phyloP scores from a whole-genome alignment of 2,329 filamentous ascomycete genomes.

The Basipetospora chlamydospora region DNA sequence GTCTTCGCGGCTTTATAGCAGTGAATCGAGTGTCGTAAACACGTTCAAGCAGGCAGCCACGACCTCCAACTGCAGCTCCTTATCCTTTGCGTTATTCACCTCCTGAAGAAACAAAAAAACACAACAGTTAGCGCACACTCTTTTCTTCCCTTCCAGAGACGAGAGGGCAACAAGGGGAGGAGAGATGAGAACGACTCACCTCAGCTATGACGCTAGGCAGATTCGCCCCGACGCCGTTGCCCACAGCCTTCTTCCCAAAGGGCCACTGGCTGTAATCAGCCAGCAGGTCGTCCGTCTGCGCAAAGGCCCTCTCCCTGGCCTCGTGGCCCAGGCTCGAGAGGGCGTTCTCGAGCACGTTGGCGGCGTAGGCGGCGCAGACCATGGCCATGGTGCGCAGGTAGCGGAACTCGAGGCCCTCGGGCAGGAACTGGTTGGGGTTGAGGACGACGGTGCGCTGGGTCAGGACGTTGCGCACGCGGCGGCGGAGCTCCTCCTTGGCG shows the following conservation, averaged over 20 bases:
- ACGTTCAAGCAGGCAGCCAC: conserved; percentile 94
- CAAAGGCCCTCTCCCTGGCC: conserved; percentile 83
- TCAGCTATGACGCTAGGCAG: conserved; percentile 75
- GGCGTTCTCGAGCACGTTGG: conserved; percentile 97
- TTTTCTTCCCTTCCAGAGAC: not conserved
- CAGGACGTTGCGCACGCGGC: conserved; percentile 80
- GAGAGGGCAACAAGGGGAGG: not conserved
- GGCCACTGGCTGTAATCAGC: conserved; percentile 97
- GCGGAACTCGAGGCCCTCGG: conserved; percentile 87
- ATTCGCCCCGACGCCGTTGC: conserved; percentile 79
- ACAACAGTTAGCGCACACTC: conserved; percentile 9
- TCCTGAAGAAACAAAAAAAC: too few species aligned
- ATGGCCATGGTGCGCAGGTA: conserved; percentile 85
- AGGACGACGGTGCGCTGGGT: conserved; percentile 91
- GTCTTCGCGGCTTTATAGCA: too few species aligned
- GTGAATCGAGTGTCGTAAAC: conserved; percentile 91
- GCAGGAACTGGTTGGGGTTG: conserved; percentile 72
- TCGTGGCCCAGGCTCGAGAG: conserved; percentile 87
- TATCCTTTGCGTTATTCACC: conserved; percentile 73
- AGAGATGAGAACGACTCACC: conserved; percentile 21
- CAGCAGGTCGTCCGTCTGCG: conserved; percentile 89
- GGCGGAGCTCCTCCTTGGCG: conserved; percentile 93
- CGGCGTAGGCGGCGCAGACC: conserved; percentile 96
- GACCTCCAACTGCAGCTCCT: conserved; percentile 92
- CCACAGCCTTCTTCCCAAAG: conserved; percentile 71